Evolutionary conservation across 495 filamentous ascomycete genomes (phyloP).

Genomic region (Penicillium pulvis): DNA sequence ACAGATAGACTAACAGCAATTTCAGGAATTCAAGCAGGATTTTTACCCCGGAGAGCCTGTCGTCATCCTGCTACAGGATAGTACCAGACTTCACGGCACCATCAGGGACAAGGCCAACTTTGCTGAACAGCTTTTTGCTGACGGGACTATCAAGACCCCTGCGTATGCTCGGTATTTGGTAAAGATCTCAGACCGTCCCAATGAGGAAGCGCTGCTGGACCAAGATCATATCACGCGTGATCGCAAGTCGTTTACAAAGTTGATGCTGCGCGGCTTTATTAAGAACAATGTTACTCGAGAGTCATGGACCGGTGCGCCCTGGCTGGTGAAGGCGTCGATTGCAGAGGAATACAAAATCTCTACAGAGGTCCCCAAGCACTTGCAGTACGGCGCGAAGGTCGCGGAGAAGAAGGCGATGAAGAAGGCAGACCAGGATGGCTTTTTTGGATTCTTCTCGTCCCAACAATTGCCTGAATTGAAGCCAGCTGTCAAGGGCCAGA

Average conservation of each 20-base stretch:
- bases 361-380: constrained; percentile 77
- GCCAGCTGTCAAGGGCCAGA: constrained; percentile 76
- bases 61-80: constrained; percentile 67
- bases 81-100: constrained; percentile 71
- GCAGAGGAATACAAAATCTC: constrained; percentile 83
- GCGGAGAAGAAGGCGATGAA: constrained; percentile 78
- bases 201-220: constrained; percentile 77
- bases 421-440: constrained; percentile 59
- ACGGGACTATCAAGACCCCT: constrained; percentile 62
- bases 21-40: constrained; percentile 84
- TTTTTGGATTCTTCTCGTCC: constrained; percentile 56
- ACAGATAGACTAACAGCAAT: constrained; percentile 36
- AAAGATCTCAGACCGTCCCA: constrained; percentile 65
- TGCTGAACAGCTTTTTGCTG: constrained; percentile 57
- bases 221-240: constrained; percentile 84
- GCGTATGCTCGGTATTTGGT: constrained; percentile 83
- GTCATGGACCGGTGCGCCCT: constrained; percentile 91
- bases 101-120: constrained; percentile 89
- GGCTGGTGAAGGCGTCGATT: constrained; percentile 87
- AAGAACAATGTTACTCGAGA: constrained; percentile 92
- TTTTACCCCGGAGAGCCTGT: constrained; percentile 93
- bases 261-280: constrained; percentile 89
- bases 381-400: constrained; percentile 77
- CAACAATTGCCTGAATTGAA: constrained; percentile 73
- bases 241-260: constrained; percentile 92